Evolutionary conservation across 208 protist genomes (phyloP).

Genomic region (Angomonas deanei): DNA sequence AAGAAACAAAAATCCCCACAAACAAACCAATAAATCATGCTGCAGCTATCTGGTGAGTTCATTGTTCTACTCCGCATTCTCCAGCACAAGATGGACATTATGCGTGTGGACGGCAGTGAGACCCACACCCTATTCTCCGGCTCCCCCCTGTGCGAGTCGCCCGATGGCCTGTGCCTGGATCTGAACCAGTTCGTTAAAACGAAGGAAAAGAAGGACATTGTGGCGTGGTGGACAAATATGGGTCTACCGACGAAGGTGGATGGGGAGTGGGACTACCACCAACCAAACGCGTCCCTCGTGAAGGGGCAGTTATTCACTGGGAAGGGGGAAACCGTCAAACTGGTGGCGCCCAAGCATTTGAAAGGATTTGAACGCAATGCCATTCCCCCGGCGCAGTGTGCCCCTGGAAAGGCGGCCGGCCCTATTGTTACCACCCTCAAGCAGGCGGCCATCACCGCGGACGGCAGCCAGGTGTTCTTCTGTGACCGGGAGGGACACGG

Average conservation of each 20-base stretch:
- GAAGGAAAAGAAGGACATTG: conserved; percentile 15
- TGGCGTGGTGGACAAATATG: conserved; percentile 33
- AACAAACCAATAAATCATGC: conserved; percentile 10
- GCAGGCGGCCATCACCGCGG: conserved; percentile 20
- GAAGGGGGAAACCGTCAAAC: conserved; percentile 13
- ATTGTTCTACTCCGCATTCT: background rate
- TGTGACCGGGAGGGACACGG: conserved; percentile 42
- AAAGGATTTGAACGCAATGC: background rate
- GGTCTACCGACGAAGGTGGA: conserved; percentile 9
- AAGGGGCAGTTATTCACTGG: conserved; percentile 16
- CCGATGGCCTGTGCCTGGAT: conserved; percentile 28
- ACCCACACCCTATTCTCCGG: conserved; percentile 19
- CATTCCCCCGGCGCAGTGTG: conserved; percentile 3
- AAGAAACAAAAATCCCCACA: background rate
- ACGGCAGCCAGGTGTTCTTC: conserved; percentile 31
- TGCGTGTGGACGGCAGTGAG: conserved; percentile 3
- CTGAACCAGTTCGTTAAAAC: conserved; percentile 17
- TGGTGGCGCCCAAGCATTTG: conserved; percentile 11
- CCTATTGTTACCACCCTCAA: conserved; percentile 37
- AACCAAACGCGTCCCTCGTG: conserved; percentile 20
- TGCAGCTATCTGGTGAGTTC: background rate
- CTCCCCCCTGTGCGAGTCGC: conserved; percentile 18
- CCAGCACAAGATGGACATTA: background rate
- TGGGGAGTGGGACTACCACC: conserved; percentile 27
- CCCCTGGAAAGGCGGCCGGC: background rate